These are phyloP conservation scores for Candida tropicalis DNA, from an alignment of 1,139 yeast species.

Conservation along the genomic window DNA sequence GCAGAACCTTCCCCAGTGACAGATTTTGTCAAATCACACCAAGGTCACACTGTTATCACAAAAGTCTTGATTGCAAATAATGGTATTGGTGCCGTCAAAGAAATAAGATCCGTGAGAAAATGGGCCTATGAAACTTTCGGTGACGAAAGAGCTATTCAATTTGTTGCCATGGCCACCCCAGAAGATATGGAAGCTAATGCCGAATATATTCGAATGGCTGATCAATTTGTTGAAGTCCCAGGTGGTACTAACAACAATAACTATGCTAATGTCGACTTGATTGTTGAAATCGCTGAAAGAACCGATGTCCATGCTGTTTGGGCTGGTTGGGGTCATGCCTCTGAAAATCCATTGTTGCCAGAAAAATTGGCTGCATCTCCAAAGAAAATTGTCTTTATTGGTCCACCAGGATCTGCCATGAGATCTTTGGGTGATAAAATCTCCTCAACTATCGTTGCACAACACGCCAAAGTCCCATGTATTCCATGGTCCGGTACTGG, in stretches of 20 bases:
- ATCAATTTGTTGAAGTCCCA: slow-evolving; percentile 96
- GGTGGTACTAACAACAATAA: slow-evolving; percentile 99
- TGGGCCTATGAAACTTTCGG: slow-evolving; percentile 99
- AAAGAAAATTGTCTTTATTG: slow-evolving; percentile 86
- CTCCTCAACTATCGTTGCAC: slow-evolving; percentile 96
- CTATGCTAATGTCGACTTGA: slow-evolving; percentile 95
- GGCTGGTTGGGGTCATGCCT: slow-evolving; percentile 99
- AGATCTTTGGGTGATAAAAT: slow-evolving; percentile 98
- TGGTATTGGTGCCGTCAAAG: slow-evolving; percentile 99
- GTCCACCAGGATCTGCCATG: slow-evolving; percentile 99
- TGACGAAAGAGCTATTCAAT: slow-evolving; percentile 88
- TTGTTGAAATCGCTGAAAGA: slow-evolving; percentile 96
- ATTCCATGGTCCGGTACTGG: slow-evolving; percentile 99
- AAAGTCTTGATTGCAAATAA: slow-evolving; percentile 92
- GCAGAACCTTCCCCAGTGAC: slow-evolving; percentile 79
- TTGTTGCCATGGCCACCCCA: slow-evolving; percentile 98
- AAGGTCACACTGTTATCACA: slow-evolving; percentile 94
- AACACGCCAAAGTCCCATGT: slow-evolving; percentile 96
- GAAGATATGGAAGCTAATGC: slow-evolving; percentile 97
- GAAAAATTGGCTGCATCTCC: slow-evolving; percentile 91
- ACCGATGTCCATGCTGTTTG: slow-evolving; percentile 97
- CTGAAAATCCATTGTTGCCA: slow-evolving; percentile 94
- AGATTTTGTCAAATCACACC: slow-evolving; percentile 81
- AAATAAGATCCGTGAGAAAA: slow-evolving; percentile 93
- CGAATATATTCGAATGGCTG: slow-evolving; percentile 98